Evolutionary conservation across 2,329 filamentous ascomycete species (phyloP), one percentile per base, ranked within the genome.

Genomic region (Pseudonectria foliicola): DNA sequence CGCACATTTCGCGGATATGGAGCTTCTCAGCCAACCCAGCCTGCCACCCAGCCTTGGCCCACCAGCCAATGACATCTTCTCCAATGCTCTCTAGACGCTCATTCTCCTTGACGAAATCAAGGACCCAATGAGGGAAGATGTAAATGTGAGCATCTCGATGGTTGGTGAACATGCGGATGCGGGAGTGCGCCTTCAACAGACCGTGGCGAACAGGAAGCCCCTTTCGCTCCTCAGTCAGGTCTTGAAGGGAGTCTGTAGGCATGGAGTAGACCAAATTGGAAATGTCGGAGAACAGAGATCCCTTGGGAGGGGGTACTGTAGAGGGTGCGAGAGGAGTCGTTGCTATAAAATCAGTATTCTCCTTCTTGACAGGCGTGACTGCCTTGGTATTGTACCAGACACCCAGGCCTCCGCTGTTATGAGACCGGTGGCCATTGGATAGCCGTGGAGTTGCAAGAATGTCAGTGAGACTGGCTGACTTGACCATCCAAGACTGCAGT

Each of bases 31-130:
- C 77, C 3, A 95, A 67, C 0, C 86, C 85, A 3, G 75, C 69
- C 59, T 96, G 89, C 92, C 92, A 98, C 35, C 80, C 80, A 1
- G 90, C 80, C 59, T 96, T 96, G 24, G 89, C 86, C 88, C 89
- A 95, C 84, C 86, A 95, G 6, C 89, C 88, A 12, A 96, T 69
- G 6, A 95, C 78, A 53, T 96, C 90, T 58, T 96, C 90, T 23
- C 84, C 85, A 31, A 98, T 80, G 37, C 82, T 93, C 50, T 95
- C 85, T 43, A 98, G 77, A 10, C 75, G 79, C 21, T 89, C 82
- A 51, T 95, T 93, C 42, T 73, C 69, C 38, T 77, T 75, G 27
- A 93, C 77, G 58, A 95, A 84, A 35, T 93, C 82, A 52, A 95
- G 75, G 7, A 94, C 75, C 90, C 92, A 96, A 46, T 78, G 79